Evolutionary conservation across 768 basidiomycete species (phyloP).

Genomic region (Naganishia vaughanmartiniae): DNA sequence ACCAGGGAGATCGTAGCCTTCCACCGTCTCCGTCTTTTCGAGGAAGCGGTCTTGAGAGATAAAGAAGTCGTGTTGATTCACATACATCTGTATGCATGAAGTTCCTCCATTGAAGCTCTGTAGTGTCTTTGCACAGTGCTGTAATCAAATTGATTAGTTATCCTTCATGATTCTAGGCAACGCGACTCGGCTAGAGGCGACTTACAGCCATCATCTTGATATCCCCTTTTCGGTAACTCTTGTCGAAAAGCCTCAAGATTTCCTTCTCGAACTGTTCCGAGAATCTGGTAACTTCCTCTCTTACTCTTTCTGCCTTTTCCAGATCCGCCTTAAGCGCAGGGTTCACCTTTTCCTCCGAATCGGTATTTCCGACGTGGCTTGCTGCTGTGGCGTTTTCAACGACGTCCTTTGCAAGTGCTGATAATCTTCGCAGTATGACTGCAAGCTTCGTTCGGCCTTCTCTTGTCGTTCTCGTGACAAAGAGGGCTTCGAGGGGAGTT

Average conservation of each 20-base stretch:
- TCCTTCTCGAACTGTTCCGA: constrained; percentile 99
- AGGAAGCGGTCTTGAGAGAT: constrained; percentile 73
- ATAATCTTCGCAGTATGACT: constrained; percentile 76
- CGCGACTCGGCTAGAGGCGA: background rate
- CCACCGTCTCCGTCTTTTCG: constrained; percentile 51
- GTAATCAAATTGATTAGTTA: background rate
- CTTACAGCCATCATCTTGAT: constrained; percentile 98
- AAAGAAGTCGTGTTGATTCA: constrained; percentile 99
- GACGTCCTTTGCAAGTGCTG: constrained; percentile 86
- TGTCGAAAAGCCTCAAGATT: constrained; percentile 91
- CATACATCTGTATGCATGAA: constrained; percentile 96
- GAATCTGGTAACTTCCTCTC: constrained; percentile 90
- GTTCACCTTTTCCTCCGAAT: constrained; percentile 17
- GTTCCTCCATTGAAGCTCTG: constrained; percentile 97
- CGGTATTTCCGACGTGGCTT: constrained; percentile 10
- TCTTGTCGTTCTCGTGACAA: constrained; percentile 60
- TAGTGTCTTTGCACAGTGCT: constrained; percentile 97
- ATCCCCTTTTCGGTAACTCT: constrained; percentile 92
- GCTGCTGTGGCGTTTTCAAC: constrained; percentile 56
- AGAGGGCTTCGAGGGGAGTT: constrained; percentile 67
- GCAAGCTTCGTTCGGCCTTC: constrained; percentile 86
- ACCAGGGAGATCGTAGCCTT: constrained; percentile 56
- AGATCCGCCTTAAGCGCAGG: constrained; percentile 64
- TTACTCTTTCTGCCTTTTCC: constrained; percentile 67
- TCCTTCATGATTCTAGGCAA: background rate